Base-by-base conservation (phyloP, 2,329 filamentous ascomycete genomes). In the Epichloe sp. region DNA sequence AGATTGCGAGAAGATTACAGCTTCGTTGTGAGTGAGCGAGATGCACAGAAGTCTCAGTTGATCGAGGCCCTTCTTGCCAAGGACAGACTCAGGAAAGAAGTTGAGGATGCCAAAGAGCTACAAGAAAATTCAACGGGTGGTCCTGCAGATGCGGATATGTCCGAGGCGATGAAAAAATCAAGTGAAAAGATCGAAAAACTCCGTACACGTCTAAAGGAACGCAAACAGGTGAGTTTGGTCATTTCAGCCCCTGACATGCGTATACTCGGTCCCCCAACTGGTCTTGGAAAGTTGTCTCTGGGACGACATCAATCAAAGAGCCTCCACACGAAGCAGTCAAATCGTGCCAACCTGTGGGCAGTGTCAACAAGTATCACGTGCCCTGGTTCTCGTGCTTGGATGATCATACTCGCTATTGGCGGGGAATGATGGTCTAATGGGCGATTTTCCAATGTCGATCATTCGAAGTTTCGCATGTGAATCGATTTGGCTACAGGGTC, bases 11-110 rank as follows among this genome's bases (percentile, higher is more conserved):
- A 68, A 53, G 75, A 78, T 57, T 68, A 74, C 55, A 72, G 71
- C 52, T 64, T 69, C 50, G 64, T 75, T 47, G 69, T 67, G 53
- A 67, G 71, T 50, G 78, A 82, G 61, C 69, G 72, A 47, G 77
- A 82, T 49, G 70, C 75, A 54, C 73, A 79, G 59, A 78, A 80
- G 64, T 72, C 73, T 45, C 79, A 83, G 60, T 71, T 83, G 23
- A 72, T 83, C 56, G 72, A 79, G 41, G 75, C 77, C 44, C 69
- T 83, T 17, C 69, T 83, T 44, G 73, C 75, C 55, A 82, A 82
- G 62, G 79, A 83, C 54, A 75, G 76, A 62, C 68, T 81, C 50
- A 73, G 76, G 50, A 77, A 77, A 62, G 71, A 78, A 52, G 65
- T 73, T 37, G 76, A 78, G 55, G 70, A 72, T 47, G 63, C 64